phyloP scores from a whole-genome alignment of 2,329 filamentous ascomycete genomes.

The Botrytis hyacinthi region DNA sequence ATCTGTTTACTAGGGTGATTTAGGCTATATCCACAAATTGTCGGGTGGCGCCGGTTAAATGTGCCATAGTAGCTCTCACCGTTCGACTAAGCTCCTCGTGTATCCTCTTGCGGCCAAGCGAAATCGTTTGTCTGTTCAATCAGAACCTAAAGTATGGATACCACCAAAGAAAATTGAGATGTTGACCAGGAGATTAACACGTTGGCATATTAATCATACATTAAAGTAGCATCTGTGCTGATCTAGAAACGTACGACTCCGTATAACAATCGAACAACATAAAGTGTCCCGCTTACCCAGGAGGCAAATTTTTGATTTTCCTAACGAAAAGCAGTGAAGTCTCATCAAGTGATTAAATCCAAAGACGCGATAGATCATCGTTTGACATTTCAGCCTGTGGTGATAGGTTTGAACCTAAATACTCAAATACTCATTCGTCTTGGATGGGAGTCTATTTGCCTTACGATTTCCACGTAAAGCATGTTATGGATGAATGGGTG shows the following conservation, averaged over 20 bases:
- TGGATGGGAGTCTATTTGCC: neutral
- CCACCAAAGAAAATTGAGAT: neutral
- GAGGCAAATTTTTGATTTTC: neutral
- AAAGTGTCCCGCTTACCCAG: neutral
- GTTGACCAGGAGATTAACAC: neutral
- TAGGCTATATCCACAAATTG: slow-evolving; percentile 4
- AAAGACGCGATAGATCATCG: neutral
- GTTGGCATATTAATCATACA: neutral
- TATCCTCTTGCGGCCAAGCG: slow-evolving; percentile 5
- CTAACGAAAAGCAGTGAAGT: neutral
- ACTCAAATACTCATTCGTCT: neutral
- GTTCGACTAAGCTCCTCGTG: slow-evolving; percentile 14
- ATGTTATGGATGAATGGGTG: neutral
- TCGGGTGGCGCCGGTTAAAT: slow-evolving; percentile 17
- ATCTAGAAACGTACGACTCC: neutral
- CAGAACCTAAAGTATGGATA: neutral
- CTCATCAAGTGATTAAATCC: neutral
- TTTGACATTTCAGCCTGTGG: neutral
- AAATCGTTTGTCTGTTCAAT: neutral
- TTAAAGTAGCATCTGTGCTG: neutral
- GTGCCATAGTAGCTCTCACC: slow-evolving; percentile 1
- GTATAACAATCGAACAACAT: neutral
- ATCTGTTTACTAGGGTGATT: neutral
- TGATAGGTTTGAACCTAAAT: neutral
- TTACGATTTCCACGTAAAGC: neutral